Evolutionary conservation across 2,329 filamentous ascomycete species (phyloP).

Genomic region (Pseudopyricularia javanii): DNA sequence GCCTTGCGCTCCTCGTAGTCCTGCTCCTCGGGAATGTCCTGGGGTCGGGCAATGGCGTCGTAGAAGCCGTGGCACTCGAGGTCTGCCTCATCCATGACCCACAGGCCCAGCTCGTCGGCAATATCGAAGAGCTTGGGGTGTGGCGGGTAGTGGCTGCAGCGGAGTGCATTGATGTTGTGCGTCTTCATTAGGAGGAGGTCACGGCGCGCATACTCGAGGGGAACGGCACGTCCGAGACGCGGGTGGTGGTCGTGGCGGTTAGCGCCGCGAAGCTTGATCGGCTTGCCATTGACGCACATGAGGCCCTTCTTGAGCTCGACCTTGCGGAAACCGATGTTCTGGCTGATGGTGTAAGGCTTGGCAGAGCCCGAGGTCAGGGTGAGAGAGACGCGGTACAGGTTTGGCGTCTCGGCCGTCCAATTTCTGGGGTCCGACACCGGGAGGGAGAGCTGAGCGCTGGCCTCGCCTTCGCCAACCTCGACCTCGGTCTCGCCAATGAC

Average conservation of each 20-base stretch:
- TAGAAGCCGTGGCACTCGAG: slow-evolving; percentile 43
- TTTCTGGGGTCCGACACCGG: slow-evolving; percentile 41
- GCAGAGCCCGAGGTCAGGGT: slow-evolving; percentile 15
- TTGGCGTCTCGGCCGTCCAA: slow-evolving; percentile 57
- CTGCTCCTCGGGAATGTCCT: slow-evolving; percentile 40
- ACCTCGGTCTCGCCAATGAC: slow-evolving; percentile 13
- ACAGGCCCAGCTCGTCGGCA: slow-evolving; percentile 54
- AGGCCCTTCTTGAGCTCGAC: slow-evolving; percentile 50
- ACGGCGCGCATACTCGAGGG: slow-evolving; percentile 44
- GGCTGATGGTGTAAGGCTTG: slow-evolving; percentile 27
- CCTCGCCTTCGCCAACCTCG: slow-evolving; percentile 13
- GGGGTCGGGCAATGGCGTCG: slow-evolving; percentile 32
- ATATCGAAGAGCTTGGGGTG: slow-evolving; percentile 46
- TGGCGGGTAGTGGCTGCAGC: slow-evolving; percentile 56
- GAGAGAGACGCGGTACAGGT: slow-evolving; percentile 43
- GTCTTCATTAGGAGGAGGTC: slow-evolving; percentile 58
- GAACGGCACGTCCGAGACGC: slow-evolving; percentile 47
- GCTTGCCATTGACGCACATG: slow-evolving; percentile 49
- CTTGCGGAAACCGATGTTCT: slow-evolving; percentile 50
- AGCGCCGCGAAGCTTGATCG: slow-evolving; percentile 49
- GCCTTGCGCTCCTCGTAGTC: slow-evolving; percentile 49
- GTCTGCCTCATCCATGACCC: slow-evolving; percentile 41
- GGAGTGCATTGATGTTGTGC: slow-evolving; percentile 60
- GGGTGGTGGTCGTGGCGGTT: slow-evolving; percentile 65
- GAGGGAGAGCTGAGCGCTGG: slow-evolving; percentile 27